These are phyloP conservation scores for Sporormia fimetaria DNA, from an alignment of 495 filamentous ascomycete genomes.

Conservation along the genomic window DNA sequence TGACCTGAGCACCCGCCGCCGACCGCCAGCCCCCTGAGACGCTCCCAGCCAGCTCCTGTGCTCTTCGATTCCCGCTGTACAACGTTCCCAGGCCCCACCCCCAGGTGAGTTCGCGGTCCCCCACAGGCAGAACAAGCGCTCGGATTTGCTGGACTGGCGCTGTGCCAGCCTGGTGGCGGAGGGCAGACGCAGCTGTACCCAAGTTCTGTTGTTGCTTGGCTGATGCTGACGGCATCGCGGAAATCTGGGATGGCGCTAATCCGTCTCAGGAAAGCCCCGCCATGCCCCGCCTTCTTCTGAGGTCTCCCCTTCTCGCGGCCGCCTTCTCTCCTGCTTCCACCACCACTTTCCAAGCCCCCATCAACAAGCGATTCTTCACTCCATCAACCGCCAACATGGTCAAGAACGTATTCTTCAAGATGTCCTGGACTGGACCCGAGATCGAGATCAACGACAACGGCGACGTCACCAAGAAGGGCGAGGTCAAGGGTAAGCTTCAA, in stretches of 20 bases:
- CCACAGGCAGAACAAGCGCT: too few relatives aligned
- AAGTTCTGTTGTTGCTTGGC: conserved; percentile 2
- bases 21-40: neutral
- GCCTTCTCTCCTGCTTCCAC: conserved; percentile 18
- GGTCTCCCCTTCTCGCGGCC: conserved; percentile 19
- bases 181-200: too few relatives aligned
- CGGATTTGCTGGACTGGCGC: too few relatives aligned
- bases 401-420: conserved; percentile 55
- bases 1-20: conserved; percentile 2
- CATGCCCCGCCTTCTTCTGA: conserved; percentile 24
- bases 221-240: conserved; percentile 5
- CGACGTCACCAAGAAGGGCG: conserved; percentile 40
- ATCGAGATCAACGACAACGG: conserved; percentile 39
- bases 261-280: conserved; percentile 3
- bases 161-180: too few relatives aligned
- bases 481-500: conserved; percentile 48
- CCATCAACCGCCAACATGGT: conserved; percentile 54
- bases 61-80: conserved; percentile 9
- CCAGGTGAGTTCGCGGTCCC: too few relatives aligned
- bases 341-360: conserved; percentile 36
- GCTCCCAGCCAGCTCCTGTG: neutral
- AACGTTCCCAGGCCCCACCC: too few relatives aligned
- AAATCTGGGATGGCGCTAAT: too few relatives aligned
- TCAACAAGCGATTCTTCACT: conserved; percentile 48
- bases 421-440: conserved; percentile 56